Percentiles rank a stretch among this genome's conserved stretches.
Evolutionary conservation across 2,329 filamentous ascomycete species (phyloP).

Genomic region (Lecanoromycetidae sp.): DNA sequence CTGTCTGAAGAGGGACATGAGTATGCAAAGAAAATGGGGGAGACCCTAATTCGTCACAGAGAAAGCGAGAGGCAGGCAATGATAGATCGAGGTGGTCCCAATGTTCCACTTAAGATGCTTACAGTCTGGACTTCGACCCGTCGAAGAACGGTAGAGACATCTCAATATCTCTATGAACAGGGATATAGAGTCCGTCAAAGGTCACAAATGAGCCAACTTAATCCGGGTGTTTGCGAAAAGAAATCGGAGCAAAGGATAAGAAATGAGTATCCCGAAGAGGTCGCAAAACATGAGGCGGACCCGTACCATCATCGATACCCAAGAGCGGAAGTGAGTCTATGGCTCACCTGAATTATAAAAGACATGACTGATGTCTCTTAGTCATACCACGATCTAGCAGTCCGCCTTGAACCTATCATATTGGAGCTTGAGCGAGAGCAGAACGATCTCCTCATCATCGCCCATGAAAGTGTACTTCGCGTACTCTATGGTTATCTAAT

Average conservation of each 20-base stretch:
- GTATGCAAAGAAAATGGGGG: slow-evolving; percentile 77
- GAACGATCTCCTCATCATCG: slow-evolving; percentile 94
- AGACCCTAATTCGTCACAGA: slow-evolving; percentile 68
- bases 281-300: slow-evolving; percentile 82
- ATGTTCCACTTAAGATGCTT: slow-evolving; percentile 62
- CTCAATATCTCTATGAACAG: slow-evolving; percentile 62
- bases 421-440: slow-evolving; percentile 93
- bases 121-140: slow-evolving; percentile 93
- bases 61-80: slow-evolving; percentile 64
- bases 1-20: slow-evolving; percentile 67
- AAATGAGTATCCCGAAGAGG: slow-evolving; percentile 68
- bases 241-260: slow-evolving; percentile 75
- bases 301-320: slow-evolving; percentile 97
- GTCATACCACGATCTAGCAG: slow-evolving; percentile 98
- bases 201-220: slow-evolving; percentile 93
- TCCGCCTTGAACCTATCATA: slow-evolving; percentile 93
- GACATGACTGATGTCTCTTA: slow-evolving; percentile 32
- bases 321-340: slow-evolving; percentile 61
- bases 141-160: slow-evolving; percentile 79
- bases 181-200: slow-evolving; percentile 83
- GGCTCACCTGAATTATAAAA: background rate
- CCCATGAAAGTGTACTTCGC: slow-evolving; percentile 92
- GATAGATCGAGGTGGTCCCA: slow-evolving; percentile 55
- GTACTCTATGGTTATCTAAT: slow-evolving; percentile 96
- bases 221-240: slow-evolving; percentile 91